phyloP scores from a whole-genome alignment of 257 asterid species.

The Avicennia marina region DNA sequence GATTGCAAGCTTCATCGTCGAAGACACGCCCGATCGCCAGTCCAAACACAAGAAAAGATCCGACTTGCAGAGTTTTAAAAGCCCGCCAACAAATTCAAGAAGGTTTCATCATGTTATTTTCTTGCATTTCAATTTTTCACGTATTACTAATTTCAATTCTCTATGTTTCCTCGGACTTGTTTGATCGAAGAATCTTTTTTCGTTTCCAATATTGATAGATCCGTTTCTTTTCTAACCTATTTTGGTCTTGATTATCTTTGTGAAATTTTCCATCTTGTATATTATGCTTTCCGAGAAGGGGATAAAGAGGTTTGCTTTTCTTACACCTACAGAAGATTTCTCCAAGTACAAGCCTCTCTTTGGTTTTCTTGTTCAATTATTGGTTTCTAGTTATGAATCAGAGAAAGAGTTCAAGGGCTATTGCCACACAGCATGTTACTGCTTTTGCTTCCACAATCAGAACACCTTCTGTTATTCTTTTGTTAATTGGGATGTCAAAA shows the following conservation, averaged over 20 bases:
- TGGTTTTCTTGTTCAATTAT: no score
- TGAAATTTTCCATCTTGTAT: not conserved
- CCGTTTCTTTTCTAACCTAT: no score
- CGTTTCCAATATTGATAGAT: no score
- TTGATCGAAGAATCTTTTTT: not conserved
- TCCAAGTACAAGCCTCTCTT: no score
- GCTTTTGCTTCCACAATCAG: not conserved
- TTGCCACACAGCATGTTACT: no score
- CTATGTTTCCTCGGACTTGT: no score
- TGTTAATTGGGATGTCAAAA: no score
- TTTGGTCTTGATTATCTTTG: not conserved
- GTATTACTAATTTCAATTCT: not conserved
- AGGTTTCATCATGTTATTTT: slow-evolving; percentile 33
- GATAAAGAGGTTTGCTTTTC: no score
- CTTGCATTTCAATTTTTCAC: not conserved
- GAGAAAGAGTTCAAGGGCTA: no score
- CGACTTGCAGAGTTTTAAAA: slow-evolving; percentile 29
- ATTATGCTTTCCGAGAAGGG: not conserved
- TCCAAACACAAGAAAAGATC: slow-evolving; percentile 53
- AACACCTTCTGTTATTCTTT: slow-evolving; percentile 4
- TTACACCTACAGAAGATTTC: no score
- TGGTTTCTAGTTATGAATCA: no score
- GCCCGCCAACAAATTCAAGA: slow-evolving; percentile 81
- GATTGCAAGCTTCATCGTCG: slow-evolving; percentile 68
- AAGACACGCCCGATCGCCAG: slow-evolving; percentile 84